These are phyloP conservation scores for Testicularia cyperi DNA, from an alignment of 1,284 basidiomycete genomes.

Conservation along the genomic window DNA sequence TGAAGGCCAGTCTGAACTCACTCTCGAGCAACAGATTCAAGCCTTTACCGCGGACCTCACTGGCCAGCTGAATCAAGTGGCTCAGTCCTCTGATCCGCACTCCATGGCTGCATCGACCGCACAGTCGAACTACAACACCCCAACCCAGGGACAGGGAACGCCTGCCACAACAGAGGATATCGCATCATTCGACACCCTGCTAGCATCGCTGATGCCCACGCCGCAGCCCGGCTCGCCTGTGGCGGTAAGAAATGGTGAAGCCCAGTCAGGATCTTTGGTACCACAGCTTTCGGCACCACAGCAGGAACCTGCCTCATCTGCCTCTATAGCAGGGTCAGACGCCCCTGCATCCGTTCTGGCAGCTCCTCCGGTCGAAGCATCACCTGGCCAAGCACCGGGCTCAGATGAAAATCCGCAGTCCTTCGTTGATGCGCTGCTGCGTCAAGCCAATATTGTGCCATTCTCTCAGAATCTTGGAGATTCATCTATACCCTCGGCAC, in stretches of 20 bases:
- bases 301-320: too few relatives aligned
- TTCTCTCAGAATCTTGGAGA: too few relatives aligned
- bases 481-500: too few relatives aligned
- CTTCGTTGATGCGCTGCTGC: constrained; percentile 30
- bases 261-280: too few relatives aligned
- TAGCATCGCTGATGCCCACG: constrained; percentile 37
- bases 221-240: constrained; percentile 17
- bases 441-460: constrained; percentile 30
- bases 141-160: constrained; percentile 24
- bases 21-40: constrained; percentile 28
- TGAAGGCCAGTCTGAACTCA: too few relatives aligned
- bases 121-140: constrained; percentile 17
- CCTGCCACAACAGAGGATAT: constrained; percentile 30
- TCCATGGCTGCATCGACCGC: constrained; percentile 10
- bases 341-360: not conserved
- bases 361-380: too few relatives aligned
- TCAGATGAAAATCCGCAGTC: constrained; percentile 21
- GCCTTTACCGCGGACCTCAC: constrained; percentile 28
- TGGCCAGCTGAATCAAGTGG: constrained; percentile 14
- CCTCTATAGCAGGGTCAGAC: not conserved
- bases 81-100: constrained; percentile 14
- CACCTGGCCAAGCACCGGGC: too few relatives aligned
- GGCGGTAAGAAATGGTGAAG: too few relatives aligned
- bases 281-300: too few relatives aligned
- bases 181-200: constrained; percentile 28